Conservation (phyloP, 371 early-diverging fungal genomes). For the Rhizopus sp. region DNA sequence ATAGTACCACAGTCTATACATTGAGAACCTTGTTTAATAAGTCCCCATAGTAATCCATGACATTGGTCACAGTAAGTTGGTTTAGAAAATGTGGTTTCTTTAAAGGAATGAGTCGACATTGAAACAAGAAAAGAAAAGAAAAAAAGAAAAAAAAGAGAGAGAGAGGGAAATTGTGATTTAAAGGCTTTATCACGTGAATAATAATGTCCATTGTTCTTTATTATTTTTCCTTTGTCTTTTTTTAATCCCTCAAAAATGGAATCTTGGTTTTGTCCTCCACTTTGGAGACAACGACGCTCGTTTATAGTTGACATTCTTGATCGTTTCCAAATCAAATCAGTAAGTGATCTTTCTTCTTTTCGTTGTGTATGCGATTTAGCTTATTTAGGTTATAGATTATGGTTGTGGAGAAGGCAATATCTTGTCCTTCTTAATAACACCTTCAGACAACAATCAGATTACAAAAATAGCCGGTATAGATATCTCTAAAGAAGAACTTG, state of each 20-base stretch:
- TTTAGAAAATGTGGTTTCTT: slow-evolving; percentile 15
- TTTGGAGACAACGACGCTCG: slow-evolving; percentile 8
- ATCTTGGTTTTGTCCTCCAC: slow-evolving; percentile 13
- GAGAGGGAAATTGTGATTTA: slow-evolving; percentile 8
- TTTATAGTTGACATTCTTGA: slow-evolving; percentile 8
- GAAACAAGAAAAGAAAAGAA: slow-evolving; percentile 10
- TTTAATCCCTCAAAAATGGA: slow-evolving; percentile 1
- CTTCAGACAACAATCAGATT: slow-evolving; percentile 39
- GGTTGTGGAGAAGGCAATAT: slow-evolving; percentile 80
- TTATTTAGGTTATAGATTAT: slow-evolving; percentile 63
- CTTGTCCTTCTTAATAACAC: slow-evolving; percentile 55
- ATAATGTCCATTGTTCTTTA: neutral
- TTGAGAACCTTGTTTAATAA: slow-evolving; percentile 23
- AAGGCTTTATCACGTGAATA: neutral
- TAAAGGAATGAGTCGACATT: slow-evolving; percentile 21
- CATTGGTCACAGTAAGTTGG: slow-evolving; percentile 31
- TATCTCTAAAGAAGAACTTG: slow-evolving; percentile 40
- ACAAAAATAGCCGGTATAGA: slow-evolving; percentile 68
- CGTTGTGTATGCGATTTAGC: neutral
- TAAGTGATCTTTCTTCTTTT: neutral
- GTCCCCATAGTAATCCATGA: slow-evolving; percentile 28
- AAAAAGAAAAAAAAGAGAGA: slow-evolving; percentile 11
- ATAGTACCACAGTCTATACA: slow-evolving; percentile 24
- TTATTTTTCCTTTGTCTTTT: neutral
- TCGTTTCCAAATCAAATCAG: slow-evolving; percentile 6